phyloP scores from a whole-genome alignment of 345 rosid genomes.

The Aurinia saxatilis region DNA sequence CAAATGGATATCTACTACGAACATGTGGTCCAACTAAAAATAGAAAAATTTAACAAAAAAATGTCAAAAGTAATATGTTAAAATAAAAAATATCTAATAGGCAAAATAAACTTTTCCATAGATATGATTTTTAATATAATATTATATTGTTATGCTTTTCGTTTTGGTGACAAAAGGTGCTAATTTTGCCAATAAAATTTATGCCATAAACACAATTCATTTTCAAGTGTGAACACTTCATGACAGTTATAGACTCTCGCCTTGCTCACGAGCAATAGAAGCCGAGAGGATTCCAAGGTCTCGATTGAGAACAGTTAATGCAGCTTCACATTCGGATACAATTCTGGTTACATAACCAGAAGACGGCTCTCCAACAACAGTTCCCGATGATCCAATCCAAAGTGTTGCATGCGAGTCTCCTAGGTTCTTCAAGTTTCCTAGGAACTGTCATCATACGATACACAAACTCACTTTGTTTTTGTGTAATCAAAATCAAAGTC shows the following conservation, averaged over 20 bases:
- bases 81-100: too few species aligned
- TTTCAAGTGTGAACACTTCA: background rate
- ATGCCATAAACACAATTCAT: background rate
- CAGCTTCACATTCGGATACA: conserved; percentile 87
- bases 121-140: too few species aligned
- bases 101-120: too few species aligned
- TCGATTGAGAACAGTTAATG: conserved; percentile 69
- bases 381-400: conserved; percentile 76
- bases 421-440: conserved; percentile 90
- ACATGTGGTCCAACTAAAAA: too few species aligned
- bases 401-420: conserved; percentile 95
- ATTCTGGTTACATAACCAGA: conserved; percentile 86
- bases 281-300: conserved; percentile 89
- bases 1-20: too few species aligned
- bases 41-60: too few species aligned
- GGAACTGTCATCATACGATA: conserved; percentile 47
- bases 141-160: too few species aligned
- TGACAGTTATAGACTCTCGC: conserved; percentile 31
- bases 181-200: too few species aligned
- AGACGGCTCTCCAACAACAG: conserved; percentile 76
- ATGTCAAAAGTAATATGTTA: too few species aligned
- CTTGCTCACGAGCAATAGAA: conserved; percentile 73
- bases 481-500: background rate
- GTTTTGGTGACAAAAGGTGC: too few species aligned
- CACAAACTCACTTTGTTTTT: background rate